These are phyloP conservation scores for Pleurotus tuoliensis DNA, from an alignment of 768 basidiomycete genomes.

Conservation along the genomic window DNA sequence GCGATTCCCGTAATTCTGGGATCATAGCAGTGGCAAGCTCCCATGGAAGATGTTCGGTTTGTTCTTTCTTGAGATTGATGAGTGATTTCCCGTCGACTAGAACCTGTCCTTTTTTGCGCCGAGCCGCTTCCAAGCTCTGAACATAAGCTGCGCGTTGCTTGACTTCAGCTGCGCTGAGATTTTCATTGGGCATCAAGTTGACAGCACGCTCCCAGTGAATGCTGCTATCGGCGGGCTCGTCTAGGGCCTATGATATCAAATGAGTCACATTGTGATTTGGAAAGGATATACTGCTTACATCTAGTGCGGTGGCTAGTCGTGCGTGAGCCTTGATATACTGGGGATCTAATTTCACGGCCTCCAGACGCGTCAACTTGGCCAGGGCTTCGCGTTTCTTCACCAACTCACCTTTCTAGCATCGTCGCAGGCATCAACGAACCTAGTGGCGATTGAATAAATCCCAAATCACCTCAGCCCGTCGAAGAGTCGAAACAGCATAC, in stretches of 20 bases:
- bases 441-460: conserved; percentile 4
- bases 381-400: background rate
- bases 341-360: conserved; percentile 37
- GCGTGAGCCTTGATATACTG: conserved; percentile 39
- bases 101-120: conserved; percentile 6
- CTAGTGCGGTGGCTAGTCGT: conserved; percentile 30
- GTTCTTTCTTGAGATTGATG: background rate
- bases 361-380: background rate
- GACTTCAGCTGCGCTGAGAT: conserved; percentile 25
- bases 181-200: conserved; percentile 21
- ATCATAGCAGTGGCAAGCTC: background rate
- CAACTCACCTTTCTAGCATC: conserved; percentile 26
- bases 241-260: conserved; percentile 17
- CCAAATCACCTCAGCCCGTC: background rate
- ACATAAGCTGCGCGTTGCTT: conserved; percentile 32
- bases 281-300: conserved; percentile 16
- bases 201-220: conserved; percentile 29
- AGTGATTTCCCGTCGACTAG: background rate
- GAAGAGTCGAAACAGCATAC: background rate
- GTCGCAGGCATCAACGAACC: conserved; percentile 26
- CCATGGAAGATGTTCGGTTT: conserved; percentile 11
- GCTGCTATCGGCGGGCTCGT: conserved; percentile 14
- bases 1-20: conserved; percentile 1
- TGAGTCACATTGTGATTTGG: background rate
- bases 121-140: conserved; percentile 21